phyloP scores from a whole-genome alignment of 2,329 filamentous ascomycete genomes.

The Talaromyces sp. region DNA sequence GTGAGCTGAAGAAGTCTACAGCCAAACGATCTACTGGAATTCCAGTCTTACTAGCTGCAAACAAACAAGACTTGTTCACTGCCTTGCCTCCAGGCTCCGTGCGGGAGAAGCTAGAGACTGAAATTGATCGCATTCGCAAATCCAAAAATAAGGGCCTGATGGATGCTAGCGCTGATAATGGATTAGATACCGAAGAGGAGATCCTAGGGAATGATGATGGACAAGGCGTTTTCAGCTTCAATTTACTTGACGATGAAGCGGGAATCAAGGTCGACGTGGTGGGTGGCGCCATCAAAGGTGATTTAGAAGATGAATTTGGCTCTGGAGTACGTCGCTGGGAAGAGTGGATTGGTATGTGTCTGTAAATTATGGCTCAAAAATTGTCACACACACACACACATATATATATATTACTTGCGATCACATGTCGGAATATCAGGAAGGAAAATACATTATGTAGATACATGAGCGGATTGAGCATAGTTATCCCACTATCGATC shows the following conservation, averaged over 20 bases:
- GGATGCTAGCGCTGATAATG: conserved; percentile 70
- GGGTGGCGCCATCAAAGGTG: conserved; percentile 68
- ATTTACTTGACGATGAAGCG: conserved; percentile 75
- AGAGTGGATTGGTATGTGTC: conserved; percentile 79
- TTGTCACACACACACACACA: too few relatives aligned
- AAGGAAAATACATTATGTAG: neutral
- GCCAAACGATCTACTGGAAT: conserved; percentile 63
- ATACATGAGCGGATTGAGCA: conserved; percentile 2
- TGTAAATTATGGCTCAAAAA: conserved; percentile 49
- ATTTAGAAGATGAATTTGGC: conserved; percentile 55
- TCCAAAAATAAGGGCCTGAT: conserved; percentile 79
- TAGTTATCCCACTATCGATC: too few relatives aligned
- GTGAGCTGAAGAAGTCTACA: conserved; percentile 58
- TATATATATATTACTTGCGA: neutral
- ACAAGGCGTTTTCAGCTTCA: conserved; percentile 75
- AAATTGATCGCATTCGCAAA: conserved; percentile 75
- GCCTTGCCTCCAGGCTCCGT: conserved; percentile 80
- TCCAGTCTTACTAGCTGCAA: conserved; percentile 82
- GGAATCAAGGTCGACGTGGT: conserved; percentile 76
- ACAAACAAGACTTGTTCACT: conserved; percentile 95
- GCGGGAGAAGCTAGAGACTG: conserved; percentile 72
- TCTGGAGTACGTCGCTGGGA: conserved; percentile 84
- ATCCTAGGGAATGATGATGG: conserved; percentile 83
- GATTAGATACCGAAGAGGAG: conserved; percentile 71
- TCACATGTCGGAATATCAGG: neutral